These are phyloP conservation scores for Trichoderma gracile DNA, from an alignment of 2,329 filamentous ascomycete species.

Conservation along the genomic window DNA sequence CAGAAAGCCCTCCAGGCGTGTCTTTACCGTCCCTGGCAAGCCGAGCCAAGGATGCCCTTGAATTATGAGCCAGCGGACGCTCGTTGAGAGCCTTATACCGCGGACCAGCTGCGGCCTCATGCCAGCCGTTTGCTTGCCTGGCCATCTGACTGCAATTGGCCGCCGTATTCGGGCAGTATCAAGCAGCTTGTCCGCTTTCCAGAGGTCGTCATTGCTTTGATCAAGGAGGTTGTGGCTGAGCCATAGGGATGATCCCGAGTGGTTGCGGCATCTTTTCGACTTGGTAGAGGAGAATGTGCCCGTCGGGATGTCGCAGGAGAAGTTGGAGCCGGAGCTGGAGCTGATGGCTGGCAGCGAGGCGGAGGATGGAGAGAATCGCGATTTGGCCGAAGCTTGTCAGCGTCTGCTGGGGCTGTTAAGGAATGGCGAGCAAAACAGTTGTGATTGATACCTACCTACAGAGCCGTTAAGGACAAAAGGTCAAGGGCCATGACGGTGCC, in stretches of 20 bases:
- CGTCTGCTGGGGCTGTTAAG: background rate
- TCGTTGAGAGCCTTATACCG: constrained; percentile 8
- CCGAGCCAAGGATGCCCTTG: background rate
- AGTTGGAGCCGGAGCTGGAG: too few relatives aligned
- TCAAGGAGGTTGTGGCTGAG: constrained; percentile 6
- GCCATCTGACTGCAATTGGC: constrained; percentile 23
- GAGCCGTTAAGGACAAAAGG: too few relatives aligned
- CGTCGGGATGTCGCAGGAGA: constrained; percentile 7
- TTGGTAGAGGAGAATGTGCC: constrained; percentile 18
- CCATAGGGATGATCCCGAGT: constrained; percentile 11
- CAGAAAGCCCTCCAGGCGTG: background rate
- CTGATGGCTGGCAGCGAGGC: background rate
- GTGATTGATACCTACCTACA: background rate
- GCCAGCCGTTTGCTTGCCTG: constrained; percentile 14
- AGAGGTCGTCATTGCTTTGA: constrained; percentile 15
- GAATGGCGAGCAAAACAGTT: background rate
- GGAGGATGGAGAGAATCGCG: background rate
- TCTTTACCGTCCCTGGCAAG: background rate
- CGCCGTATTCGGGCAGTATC: background rate
- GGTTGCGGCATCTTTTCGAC: constrained; percentile 12
- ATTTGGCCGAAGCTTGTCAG: background rate
- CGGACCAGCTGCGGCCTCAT: constrained; percentile 17
- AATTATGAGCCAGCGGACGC: constrained; percentile 16
- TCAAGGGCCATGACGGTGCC: background rate
- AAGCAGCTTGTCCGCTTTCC: constrained; percentile 24